A percentile compares a stretch with the other conserved stretches of the same genome.
Evolutionary conservation across 2,329 filamentous ascomycete genomes (phyloP).

Genomic region (Paramyrothecium roridum): DNA sequence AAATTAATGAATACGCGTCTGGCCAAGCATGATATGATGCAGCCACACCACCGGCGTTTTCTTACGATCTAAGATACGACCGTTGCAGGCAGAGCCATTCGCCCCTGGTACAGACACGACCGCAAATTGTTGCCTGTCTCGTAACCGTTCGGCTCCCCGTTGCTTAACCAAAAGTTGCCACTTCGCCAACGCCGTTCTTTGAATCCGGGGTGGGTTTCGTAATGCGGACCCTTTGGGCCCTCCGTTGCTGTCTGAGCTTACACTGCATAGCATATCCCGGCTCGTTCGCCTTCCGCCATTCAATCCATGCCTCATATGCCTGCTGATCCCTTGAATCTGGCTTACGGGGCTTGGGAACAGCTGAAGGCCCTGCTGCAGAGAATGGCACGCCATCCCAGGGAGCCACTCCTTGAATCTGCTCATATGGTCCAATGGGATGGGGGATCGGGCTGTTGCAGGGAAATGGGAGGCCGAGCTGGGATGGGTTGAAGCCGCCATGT

Average conservation of each 20-base stretch:
- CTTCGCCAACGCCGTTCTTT: not conserved
- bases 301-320: slow-evolving; percentile 44
- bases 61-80: no score
- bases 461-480: not conserved
- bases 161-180: not conserved
- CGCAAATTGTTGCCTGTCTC: no score
- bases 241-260: slow-evolving; percentile 38
- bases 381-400: not conserved
- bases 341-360: slow-evolving; percentile 35
- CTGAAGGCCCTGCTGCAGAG: slow-evolving; percentile 7
- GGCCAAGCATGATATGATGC: no score
- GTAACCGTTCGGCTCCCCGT: not conserved
- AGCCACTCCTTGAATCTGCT: not conserved
- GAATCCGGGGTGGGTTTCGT: slow-evolving; percentile 3
- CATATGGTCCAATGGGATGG: not conserved
- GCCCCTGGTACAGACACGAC: no score
- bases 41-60: no score
- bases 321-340: slow-evolving; percentile 40
- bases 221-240: slow-evolving; percentile 22
- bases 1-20: no score
- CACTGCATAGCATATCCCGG: slow-evolving; percentile 45
- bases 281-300: slow-evolving; percentile 45
- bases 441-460: not conserved
- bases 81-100: no score
- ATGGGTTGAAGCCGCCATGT: not conserved